Evolutionary conservation across 768 basidiomycete genomes (phyloP).

Genomic region (Fomitopsis serialis): DNA sequence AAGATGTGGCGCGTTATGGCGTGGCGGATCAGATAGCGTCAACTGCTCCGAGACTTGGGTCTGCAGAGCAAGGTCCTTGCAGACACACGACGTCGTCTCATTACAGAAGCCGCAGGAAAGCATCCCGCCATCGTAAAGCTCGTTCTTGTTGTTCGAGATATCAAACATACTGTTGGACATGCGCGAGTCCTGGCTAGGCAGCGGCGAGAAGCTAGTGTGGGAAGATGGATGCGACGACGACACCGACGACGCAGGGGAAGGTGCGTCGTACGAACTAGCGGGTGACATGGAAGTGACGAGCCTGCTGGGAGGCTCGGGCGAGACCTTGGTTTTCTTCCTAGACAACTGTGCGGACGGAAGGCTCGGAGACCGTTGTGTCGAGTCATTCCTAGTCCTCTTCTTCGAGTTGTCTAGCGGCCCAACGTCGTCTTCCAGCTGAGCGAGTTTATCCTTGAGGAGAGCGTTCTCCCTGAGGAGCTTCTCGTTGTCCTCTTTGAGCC

Average conservation of each 20-base stretch:
- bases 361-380: conserved; percentile 28
- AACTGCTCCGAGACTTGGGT: conserved; percentile 28
- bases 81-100: conserved; percentile 68
- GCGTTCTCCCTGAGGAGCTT: conserved; percentile 63
- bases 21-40: conserved; percentile 7
- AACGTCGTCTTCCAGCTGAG: conserved; percentile 22
- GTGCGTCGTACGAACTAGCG: conserved; percentile 10
- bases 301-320: conserved; percentile 10
- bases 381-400: conserved; percentile 58
- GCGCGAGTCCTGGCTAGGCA: conserved; percentile 21
- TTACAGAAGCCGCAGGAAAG: conserved; percentile 71
- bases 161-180: conserved; percentile 30
- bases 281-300: background rate
- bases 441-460: conserved; percentile 41
- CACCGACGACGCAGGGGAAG: conserved; percentile 27
- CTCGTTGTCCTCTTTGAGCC: conserved; percentile 85
- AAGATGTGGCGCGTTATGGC: conserved; percentile 18
- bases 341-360: conserved; percentile 20
- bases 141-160: conserved; percentile 29
- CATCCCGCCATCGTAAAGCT: conserved; percentile 28
- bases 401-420: conserved; percentile 31
- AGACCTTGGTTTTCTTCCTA: conserved; percentile 34
- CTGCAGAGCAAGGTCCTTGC: conserved; percentile 59
- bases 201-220: conserved; percentile 27
- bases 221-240: conserved; percentile 46